Evolutionary conservation across 2,329 filamentous ascomycete species (phyloP), one percentile per base, ranked within the genome.

Genomic region (Calonectria pseudoturangicola): DNA sequence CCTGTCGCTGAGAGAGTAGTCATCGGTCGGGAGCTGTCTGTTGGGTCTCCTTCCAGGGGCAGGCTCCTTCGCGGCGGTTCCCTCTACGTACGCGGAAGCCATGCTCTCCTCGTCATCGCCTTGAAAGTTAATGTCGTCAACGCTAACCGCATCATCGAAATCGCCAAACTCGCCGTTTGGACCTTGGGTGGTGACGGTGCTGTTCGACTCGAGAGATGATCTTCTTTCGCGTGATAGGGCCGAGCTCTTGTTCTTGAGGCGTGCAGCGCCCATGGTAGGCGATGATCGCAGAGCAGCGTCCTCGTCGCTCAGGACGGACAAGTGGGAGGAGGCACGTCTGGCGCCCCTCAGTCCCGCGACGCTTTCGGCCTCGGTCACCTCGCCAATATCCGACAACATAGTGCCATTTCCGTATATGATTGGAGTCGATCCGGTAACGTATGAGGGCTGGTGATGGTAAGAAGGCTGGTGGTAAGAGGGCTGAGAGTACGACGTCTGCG

Each of bases 1-100:
- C 79, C 95, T 91, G 77, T 93, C 92, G 82, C 95, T 96, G 75
- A 98, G 85, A 28, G 94, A 92, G 68, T 93, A 90, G 70, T 92
- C 90, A 70, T 92, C 90, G 30, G 69, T 74, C 30, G 72, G 48
- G 3, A 72, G 73, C 62, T 77, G 75, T 25, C 67, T 71, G 25
- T 75, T 72, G 30, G 74, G 47, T 41, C 70, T 70, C 41, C 66
- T 73, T 12, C 64, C 54, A 60, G 67, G 41, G 64, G 33, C 71
- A 28, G 74, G 76, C 50, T 69, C 76, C 68, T 74, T 80, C 30
- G 79, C 75, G 50, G 84, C 80, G 60, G 83, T 81, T 51, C 89
- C 89, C 56, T 89, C 88, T 41, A 86, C 83, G 74, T 88, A 91
- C 2, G 87, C 90, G 18, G 89, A 89, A 13, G 90, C 91, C 73